Base-by-base conservation (phyloP, 2,329 filamentous ascomycete species). In the Claviceps sp. region DNA sequence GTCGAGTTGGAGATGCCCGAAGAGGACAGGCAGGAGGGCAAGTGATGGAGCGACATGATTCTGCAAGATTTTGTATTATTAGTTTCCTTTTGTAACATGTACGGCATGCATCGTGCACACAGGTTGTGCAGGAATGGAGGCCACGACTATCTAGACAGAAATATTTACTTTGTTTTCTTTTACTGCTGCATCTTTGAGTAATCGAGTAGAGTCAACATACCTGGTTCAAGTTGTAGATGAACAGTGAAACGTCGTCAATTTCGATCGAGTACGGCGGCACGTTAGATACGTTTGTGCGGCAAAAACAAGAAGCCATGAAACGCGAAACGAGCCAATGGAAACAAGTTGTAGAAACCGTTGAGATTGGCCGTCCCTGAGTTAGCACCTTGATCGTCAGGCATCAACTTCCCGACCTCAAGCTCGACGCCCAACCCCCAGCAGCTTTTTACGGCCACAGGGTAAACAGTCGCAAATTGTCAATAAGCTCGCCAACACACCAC, bases 1-100 rank as follows among this genome's bases (percentile, higher is more conserved):
- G 65, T 77, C 19, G 69, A 68, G 59, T 59, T 75, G 56, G 68
- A 71, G 56, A 67, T 70, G 56, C 66, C 69, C 2, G 68, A 71
- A 30, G 68, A 73, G n/a, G 24, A 51, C 13, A 34, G 38, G 37
- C 8, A 47, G 40, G 26, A 49, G 19, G 43, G 43, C 14, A 38
- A 53, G 47, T 24, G 43, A 53, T 37, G 50, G 26, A 47, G 19
- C 22, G n/a, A 44, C 6, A 4, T 17, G 14, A 16, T 37, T 17
- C 22, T 26, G 7, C 24, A 34, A 34, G 30, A 11, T 34, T 34
- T 34, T 34, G 30, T 34, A 34, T 34, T 11, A 34, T 34, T 34
- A 34, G 30, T 34, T 34, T 34, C 30, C 30, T 11, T 34, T 34
- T 34, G 30, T 34, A 34, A 34, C 30, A 34, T 34, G 30, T 4